phyloP scores from a whole-genome alignment of 1,139 yeast genomes.

The Yamadazyma membranifaciens region DNA sequence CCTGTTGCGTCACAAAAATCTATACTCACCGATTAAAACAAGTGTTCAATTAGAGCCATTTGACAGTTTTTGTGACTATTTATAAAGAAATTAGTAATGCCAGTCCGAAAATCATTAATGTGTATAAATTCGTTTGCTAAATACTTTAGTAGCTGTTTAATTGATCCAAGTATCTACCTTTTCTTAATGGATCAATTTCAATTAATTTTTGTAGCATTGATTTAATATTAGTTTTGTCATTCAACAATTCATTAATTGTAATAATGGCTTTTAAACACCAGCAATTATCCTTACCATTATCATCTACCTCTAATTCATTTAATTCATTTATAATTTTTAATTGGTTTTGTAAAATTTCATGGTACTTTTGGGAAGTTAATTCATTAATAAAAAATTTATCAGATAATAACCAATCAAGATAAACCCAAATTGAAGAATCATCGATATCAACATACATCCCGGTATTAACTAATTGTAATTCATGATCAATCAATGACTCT shows the following conservation, averaged over 20 bases:
- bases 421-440: slow-evolving; percentile 92
- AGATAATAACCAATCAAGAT: slow-evolving; percentile 77
- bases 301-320: slow-evolving; percentile 59
- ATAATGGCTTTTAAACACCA: slow-evolving; percentile 68
- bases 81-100: too few relatives aligned
- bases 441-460: slow-evolving; percentile 94
- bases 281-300: slow-evolving; percentile 57
- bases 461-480: slow-evolving; percentile 67
- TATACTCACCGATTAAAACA: too few relatives aligned
- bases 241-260: slow-evolving; percentile 36
- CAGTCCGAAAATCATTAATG: neutral
- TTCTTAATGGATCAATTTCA: slow-evolving; percentile 68
- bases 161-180: slow-evolving; percentile 55
- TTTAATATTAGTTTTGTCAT: slow-evolving; percentile 24
- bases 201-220: slow-evolving; percentile 42
- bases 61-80: too few relatives aligned
- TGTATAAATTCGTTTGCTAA: slow-evolving; percentile 9
- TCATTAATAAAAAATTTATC: slow-evolving; percentile 46
- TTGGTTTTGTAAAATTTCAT: slow-evolving; percentile 39
- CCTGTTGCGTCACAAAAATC: too few relatives aligned
- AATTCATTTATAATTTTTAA: slow-evolving; percentile 46
- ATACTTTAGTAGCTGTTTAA: slow-evolving; percentile 15
- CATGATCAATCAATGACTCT: slow-evolving; percentile 39
- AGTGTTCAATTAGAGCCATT: too few relatives aligned
- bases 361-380: slow-evolving; percentile 15